Base-by-base conservation (phyloP, 805 yeast species). In the Metschnikowia henanensis region DNA sequence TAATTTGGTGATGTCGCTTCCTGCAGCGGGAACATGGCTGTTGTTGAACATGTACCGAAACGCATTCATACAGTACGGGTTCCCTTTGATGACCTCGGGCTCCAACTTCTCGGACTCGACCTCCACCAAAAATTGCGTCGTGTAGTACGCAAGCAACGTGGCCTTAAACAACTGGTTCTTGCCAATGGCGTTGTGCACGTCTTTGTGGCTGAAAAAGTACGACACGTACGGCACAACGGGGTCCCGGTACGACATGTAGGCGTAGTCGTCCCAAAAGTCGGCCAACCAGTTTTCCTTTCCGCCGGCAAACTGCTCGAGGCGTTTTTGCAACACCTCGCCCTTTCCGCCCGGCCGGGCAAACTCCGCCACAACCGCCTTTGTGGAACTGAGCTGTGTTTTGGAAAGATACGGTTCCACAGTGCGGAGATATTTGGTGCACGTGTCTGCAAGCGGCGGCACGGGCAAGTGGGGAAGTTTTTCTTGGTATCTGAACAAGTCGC, bases 171-270 rank as follows among this genome's bases (percentile, higher is more conserved):
- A 62, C 57, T 84, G 91, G 58, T 80, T 79, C 48, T 73, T 70
- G 42, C 85, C 87, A 47, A 85, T 72, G 6, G 66, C 64, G 50
- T 80, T 76, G 51, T 58, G 55, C 48, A 84, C 65, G 56, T 87
- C 92, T 64, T 80, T 84, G 70, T 92, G 96, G 41, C 83, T 77
- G 68, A 79, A 92, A 56, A 89, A 94, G 71, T 92, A 92, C 17
- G 96, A 86, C 29, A 89, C 96, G 60, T 83, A 91, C 10, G 98
- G 97, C 21, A 87, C 87, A n/a, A 92, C 87, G 0, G 98, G 96
- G 65, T 89, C 98, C 53, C 94, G 77, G 70, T 89, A 91, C 31
- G 85, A 81, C 72, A 92, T 73, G 67, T 92, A 92, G 17, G 97
- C 96, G 54, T 86, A 87, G 57, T 87, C 85, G 64, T 92, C 96